Base-by-base conservation (phyloP, 2,329 filamentous ascomycete species). In the Ilyonectria destructans region DNA sequence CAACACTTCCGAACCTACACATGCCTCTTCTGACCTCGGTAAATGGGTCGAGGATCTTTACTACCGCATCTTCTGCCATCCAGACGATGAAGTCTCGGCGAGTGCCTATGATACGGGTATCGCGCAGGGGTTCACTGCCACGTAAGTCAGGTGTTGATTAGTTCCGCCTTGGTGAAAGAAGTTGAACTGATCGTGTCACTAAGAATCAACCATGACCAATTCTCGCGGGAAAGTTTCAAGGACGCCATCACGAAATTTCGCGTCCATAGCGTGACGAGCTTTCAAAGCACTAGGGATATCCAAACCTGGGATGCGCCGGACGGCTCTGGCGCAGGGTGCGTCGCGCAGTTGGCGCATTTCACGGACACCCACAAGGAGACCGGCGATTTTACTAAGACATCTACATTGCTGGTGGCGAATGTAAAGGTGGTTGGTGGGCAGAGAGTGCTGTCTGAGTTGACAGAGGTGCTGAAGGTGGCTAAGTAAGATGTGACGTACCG, bases 131-230 rank as follows among this genome's bases (percentile, higher is more conserved):
- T 46, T 46, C 45, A 46, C 45, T 46, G 45, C 45, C 3, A 46
- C 7, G 45, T 46, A 46, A 46, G 45, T 46, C 45, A 9, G 19
- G 45, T 23, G 45, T 23, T 46, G 45, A 46, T 46, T 13, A 19
- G 45, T 23, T 46, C n/a, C n/a, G 45, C 8, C 45, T 46, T 19
- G 19, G 45, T 21, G 19, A 46, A 46, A 23, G 45, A 46, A 23
- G 23, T 23, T 23, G 45, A 46, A 46, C 45, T 46, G 19, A 46
- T 46, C 45, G 19, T 46, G 45, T 23, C 45, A 46, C 43, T 23
- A 46, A 46, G 45, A 23, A 46, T 46, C 17, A 46, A 46, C 45
- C 45, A 46, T 46, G 45, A 46, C 45, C 45, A 46, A 46, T 23
- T 46, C 19, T 46, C 45, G 19, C n/a, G 45, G 9, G 6, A 46